Conservation (phyloP, 768 basidiomycete genomes). For the Cyclocybe cylindracea region DNA sequence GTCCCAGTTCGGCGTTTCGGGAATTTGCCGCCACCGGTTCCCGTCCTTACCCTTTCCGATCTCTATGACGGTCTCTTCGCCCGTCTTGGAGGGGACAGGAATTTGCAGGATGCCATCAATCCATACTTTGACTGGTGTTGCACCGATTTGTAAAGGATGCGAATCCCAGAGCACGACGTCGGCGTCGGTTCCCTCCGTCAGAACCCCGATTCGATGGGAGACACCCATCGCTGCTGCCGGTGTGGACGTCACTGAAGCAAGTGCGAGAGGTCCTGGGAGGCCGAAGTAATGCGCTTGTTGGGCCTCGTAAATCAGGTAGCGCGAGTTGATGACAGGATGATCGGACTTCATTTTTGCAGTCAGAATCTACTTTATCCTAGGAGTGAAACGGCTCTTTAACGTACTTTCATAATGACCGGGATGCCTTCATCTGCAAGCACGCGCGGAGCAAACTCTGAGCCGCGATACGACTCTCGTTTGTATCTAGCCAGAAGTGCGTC, state of each 20-base stretch:
- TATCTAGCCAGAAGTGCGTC: constrained; percentile 28
- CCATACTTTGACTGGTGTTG: constrained; percentile 75
- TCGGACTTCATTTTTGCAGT: constrained; percentile 43
- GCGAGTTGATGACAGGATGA: constrained; percentile 59
- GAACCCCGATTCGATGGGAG: constrained; percentile 69
- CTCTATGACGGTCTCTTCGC: constrained; percentile 39
- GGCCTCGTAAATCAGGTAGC: constrained; percentile 73
- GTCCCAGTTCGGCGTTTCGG: constrained; percentile 63
- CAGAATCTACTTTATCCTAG: not conserved
- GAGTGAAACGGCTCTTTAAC: not conserved
- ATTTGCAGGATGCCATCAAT: constrained; percentile 86
- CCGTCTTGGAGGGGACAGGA: constrained; percentile 40
- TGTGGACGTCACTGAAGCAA: constrained; percentile 66
- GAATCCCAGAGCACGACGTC: constrained; percentile 80
- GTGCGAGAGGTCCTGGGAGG: constrained; percentile 54
- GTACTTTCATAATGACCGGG: constrained; percentile 77
- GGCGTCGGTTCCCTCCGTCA: constrained; percentile 58
- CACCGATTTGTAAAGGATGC: constrained; percentile 73
- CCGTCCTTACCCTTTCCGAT: constrained; percentile 46
- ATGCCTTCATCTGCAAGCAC: constrained; percentile 74
- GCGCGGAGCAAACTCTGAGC: constrained; percentile 76
- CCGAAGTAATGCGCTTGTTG: constrained; percentile 72
- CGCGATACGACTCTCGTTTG: constrained; percentile 63
- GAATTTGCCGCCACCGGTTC: constrained; percentile 44
- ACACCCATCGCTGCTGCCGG: constrained; percentile 71